Evolutionary conservation across 2,329 filamentous ascomycete genomes (phyloP).

Genomic region (Fusarium camptoceras): DNA sequence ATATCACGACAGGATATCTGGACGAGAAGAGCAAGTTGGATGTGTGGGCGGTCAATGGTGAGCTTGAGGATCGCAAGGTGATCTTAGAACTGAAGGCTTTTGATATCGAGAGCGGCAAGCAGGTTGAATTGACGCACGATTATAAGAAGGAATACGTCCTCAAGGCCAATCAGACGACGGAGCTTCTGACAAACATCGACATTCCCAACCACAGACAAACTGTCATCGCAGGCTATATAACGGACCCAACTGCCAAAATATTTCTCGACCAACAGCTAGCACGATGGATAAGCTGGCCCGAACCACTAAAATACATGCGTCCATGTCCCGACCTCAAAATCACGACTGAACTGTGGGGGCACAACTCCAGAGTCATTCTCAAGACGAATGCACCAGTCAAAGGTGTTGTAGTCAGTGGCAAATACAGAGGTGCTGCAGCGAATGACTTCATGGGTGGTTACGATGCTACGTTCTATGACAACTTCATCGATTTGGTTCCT

Average conservation of each 20-base stretch:
- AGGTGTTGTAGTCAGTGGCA: neutral
- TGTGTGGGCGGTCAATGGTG: neutral
- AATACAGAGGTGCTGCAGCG: rapidly evolving
- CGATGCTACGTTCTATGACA: neutral
- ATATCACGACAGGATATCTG: slow-evolving; percentile 9
- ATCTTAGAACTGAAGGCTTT: neutral
- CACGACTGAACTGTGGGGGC: rapidly evolving
- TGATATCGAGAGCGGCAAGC: neutral
- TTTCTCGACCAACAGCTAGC: rapidly evolving
- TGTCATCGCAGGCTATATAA: neutral
- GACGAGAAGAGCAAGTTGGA: neutral
- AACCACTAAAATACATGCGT: neutral
- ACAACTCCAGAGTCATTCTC: neutral
- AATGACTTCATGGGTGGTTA: neutral
- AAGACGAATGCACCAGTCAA: neutral
- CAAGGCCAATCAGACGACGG: neutral
- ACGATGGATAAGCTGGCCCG: slow-evolving; percentile 18
- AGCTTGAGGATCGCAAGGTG: neutral
- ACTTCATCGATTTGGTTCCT: neutral
- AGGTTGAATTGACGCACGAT: rapidly evolving
- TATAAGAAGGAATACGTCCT: neutral
- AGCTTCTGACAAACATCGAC: neutral
- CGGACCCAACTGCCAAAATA: rapidly evolving
- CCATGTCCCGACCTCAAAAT: neutral
- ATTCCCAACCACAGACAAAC: neutral